Percentiles rank a stretch among this genome's conserved stretches.
phyloP scores from a whole-genome alignment of 139 green algal species.

The Haematococcus sp. region DNA sequence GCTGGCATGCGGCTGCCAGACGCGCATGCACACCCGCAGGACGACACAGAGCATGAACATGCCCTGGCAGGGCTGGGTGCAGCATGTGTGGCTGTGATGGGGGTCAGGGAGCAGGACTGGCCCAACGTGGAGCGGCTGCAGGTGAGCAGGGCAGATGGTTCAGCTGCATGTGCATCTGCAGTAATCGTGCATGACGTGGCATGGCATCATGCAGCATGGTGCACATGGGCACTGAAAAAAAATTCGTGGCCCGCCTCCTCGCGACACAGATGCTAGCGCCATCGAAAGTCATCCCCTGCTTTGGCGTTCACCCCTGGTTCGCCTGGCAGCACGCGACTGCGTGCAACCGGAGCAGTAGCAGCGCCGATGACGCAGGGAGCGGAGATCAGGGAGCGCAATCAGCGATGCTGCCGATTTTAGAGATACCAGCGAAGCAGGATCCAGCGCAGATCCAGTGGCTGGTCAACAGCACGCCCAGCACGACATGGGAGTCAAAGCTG shows the following conservation, averaged over 20 bases:
- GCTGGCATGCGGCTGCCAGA: constrained; percentile 4
- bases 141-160: neutral
- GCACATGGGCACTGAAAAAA: neutral
- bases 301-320: constrained; percentile 58
- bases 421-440: constrained; percentile 1
- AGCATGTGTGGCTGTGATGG: constrained; percentile 30
- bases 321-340: constrained; percentile 25
- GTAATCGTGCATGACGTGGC: neutral
- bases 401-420: constrained; percentile 2
- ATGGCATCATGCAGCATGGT: too few species aligned
- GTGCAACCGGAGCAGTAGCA: neutral
- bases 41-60: neutral
- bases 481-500: constrained; percentile 27
- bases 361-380: neutral
- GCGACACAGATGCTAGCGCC: neutral
- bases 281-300: constrained; percentile 40
- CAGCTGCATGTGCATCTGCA: neutral
- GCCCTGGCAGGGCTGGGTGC: neutral
- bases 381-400: too few species aligned
- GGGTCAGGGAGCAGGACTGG: constrained; percentile 32
- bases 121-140: constrained; percentile 23
- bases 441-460: neutral
- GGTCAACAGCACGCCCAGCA: neutral
- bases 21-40: neutral
- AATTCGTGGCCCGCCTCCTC: neutral